Base-by-base conservation (phyloP, 1,284 basidiomycete species). In the Ustilago trichophora region DNA sequence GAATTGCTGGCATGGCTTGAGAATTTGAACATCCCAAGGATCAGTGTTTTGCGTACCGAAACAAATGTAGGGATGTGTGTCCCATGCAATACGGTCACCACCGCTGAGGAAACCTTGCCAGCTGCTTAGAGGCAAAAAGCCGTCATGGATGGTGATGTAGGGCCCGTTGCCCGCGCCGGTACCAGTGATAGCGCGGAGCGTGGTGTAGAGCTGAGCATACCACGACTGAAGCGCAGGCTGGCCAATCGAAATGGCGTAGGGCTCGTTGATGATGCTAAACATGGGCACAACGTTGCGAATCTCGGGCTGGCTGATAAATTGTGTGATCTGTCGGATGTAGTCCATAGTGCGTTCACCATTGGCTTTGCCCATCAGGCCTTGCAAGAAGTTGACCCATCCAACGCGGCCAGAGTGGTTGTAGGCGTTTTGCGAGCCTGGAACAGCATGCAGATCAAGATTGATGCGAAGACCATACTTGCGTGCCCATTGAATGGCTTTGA, bases 131-230 rank as follows among this genome's bases (percentile, higher is more conserved):
- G 84, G 71, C 80, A 93, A 88, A 86, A 96, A 91, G 2, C 91
- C 92, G 77, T 97, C 94, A 76, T 91, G 89, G 48, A 95, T 87
- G 31, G 56, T 66, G 24, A 84, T 84, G 90, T 91, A 96, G 3
- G 46, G 58, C 12, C 65, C 68, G 31, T 67, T 58, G 21, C 57
- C 52, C 6, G 49, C 57, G 21, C 58, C 57, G 2, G 73, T 56
- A n/a, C 93, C 93, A 29, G 89, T 88, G 50, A 91, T 91, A 19
- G 34, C 29, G 41, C 75, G 68, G 46, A 96, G 86, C 46, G 87
- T 84, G 42, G 88, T 84, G 84, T 96, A 93, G 2, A 90, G 89
- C 83, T 92, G 86, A 43, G 72, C 87, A 87, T 72, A 53, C 42
- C 56, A 64, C 50, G 67, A 48, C 42, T 69, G 16, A 51, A 73